phyloP scores from a whole-genome alignment of 768 basidiomycete species.

The Pleurotus salmoneostramineus region DNA sequence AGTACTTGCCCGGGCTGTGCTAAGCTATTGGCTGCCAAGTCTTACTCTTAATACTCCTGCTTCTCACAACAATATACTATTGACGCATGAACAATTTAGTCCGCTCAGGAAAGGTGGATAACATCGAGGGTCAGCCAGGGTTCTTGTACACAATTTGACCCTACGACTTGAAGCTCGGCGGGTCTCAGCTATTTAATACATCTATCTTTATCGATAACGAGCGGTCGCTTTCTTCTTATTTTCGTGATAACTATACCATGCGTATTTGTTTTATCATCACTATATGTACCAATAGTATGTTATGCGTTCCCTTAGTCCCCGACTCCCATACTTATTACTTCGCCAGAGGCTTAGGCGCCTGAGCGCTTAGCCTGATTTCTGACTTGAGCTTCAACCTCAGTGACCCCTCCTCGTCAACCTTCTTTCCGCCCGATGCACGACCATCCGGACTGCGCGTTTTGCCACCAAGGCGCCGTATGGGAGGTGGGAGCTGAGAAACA shows the following conservation, averaged over 20 bases:
- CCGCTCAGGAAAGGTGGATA: slow-evolving; percentile 16
- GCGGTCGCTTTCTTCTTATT: not conserved
- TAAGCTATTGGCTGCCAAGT: slow-evolving; percentile 40
- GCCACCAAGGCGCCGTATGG: too few species aligned
- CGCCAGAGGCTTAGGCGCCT: too few species aligned
- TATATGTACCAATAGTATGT: too few species aligned
- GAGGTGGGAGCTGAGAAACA: not conserved
- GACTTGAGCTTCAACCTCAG: too few species aligned
- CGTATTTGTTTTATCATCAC: too few species aligned
- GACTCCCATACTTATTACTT: too few species aligned
- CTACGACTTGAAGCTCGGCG: not conserved
- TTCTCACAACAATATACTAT: slow-evolving; percentile 33
- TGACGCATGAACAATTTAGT: slow-evolving; percentile 28
- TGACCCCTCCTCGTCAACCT: too few species aligned
- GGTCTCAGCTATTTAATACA: not conserved
- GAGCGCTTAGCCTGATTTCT: too few species aligned
- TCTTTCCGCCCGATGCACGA: too few species aligned
- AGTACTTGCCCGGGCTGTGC: slow-evolving; percentile 45
- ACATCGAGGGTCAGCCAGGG: slow-evolving; percentile 28
- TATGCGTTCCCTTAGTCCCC: too few species aligned
- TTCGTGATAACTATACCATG: too few species aligned
- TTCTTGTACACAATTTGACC: slow-evolving; percentile 37
- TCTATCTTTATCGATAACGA: not conserved
- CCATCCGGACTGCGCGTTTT: too few species aligned
- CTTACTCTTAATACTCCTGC: slow-evolving; percentile 36